These are phyloP conservation scores for Angophora floribunda DNA, from an alignment of 345 rosid species.

Conservation along the genomic window DNA sequence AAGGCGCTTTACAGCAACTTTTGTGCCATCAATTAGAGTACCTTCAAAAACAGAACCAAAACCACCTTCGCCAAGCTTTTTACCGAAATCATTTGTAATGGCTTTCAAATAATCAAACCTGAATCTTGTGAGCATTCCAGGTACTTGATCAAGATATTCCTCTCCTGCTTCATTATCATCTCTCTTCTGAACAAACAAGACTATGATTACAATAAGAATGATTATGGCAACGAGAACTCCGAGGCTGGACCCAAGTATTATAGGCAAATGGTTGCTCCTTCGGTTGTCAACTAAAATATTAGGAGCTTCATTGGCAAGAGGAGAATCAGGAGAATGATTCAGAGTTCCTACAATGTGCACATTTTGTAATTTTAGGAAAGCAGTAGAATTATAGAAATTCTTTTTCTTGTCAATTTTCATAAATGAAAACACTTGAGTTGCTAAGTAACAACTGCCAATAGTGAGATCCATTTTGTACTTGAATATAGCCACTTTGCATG, in stretches of 20 bases:
- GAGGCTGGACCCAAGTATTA: not conserved
- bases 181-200: not conserved
- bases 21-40: slow-evolving; percentile 2
- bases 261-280: not conserved
- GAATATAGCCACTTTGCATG: slow-evolving; percentile 11
- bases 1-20: slow-evolving; percentile 16
- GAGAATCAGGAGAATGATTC: not conserved
- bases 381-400: not conserved
- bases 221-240: not conserved
- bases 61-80: slow-evolving; percentile 17
- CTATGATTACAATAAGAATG: not conserved
- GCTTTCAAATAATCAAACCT: fast-evolving
- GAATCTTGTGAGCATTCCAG: not conserved
- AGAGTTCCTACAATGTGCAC: not conserved
- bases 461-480: not conserved
- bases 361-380: not conserved
- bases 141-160: not conserved
- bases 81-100: slow-evolving; percentile 3
- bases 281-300: not conserved
- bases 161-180: not conserved
- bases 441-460: not conserved
- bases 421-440: not conserved
- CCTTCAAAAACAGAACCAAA: slow-evolving; percentile 17
- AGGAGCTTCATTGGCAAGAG: not conserved
- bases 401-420: not conserved